Evolutionary conservation across 495 filamentous ascomycete species (phyloP).

Genomic region (Aspergillus hancockii): DNA sequence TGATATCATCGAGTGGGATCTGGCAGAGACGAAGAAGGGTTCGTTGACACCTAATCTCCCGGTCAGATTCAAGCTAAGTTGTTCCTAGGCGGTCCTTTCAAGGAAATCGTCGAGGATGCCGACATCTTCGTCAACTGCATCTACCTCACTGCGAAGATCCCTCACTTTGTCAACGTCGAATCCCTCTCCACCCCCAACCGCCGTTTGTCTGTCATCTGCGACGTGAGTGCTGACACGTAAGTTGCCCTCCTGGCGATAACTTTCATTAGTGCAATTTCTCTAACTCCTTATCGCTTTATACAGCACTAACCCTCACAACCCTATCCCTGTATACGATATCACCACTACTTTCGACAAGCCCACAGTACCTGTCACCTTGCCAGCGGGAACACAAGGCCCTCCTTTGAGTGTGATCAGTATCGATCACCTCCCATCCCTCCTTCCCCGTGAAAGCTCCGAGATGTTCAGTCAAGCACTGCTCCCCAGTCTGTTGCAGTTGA

Average conservation of each 20-base stretch:
- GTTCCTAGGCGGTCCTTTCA: slow-evolving; percentile 70
- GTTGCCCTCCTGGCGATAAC: slow-evolving; percentile 5
- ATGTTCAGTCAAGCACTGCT: slow-evolving; percentile 79
- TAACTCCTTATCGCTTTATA: neutral
- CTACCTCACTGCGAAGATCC: slow-evolving; percentile 71
- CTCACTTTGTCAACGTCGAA: slow-evolving; percentile 71
- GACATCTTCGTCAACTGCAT: slow-evolving; percentile 92
- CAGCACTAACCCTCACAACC: slow-evolving; percentile 70
- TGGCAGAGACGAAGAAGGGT: slow-evolving; percentile 73
- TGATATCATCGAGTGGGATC: slow-evolving; percentile 87
- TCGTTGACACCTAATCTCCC: neutral
- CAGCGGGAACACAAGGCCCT: slow-evolving; percentile 53
- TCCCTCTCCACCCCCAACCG: slow-evolving; percentile 67
- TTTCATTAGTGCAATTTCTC: neutral
- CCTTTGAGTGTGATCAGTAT: slow-evolving; percentile 79
- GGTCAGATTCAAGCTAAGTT: neutral
- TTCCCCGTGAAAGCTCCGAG: slow-evolving; percentile 86
- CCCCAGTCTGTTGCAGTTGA: slow-evolving; percentile 75
- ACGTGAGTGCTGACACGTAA: slow-evolving; percentile 74
- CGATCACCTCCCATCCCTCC: slow-evolving; percentile 84
- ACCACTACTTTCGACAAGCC: slow-evolving; percentile 81
- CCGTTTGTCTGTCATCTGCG: slow-evolving; percentile 82
- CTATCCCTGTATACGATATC: slow-evolving; percentile 81
- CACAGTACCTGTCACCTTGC: slow-evolving; percentile 67
- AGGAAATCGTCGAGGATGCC: slow-evolving; percentile 71